Percentiles rank a stretch among this genome's conserved stretches.
Evolutionary conservation across 129 eudicot genomes (phyloP).

Genomic region (Tagetes patula): DNA sequence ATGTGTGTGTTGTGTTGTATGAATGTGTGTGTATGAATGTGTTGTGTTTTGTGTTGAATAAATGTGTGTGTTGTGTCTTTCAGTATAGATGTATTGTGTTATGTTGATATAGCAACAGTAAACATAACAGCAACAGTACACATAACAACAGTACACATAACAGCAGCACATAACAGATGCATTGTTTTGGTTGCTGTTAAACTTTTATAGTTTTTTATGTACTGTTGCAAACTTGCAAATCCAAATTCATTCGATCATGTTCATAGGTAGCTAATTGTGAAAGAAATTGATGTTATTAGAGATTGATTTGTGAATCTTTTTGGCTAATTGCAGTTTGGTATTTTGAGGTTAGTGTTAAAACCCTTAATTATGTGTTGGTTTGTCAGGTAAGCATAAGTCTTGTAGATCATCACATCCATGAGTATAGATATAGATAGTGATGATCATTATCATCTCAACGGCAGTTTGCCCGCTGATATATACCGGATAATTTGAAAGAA

Average conservation of each 20-base stretch:
- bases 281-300: background rate
- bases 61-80: too few relatives aligned
- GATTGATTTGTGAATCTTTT: background rate
- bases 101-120: too few relatives aligned
- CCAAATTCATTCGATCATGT: too few relatives aligned
- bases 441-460: constrained; percentile 35
- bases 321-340: background rate
- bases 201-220: background rate
- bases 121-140: too few relatives aligned
- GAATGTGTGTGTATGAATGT: too few relatives aligned
- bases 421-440: constrained; percentile 32
- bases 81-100: too few relatives aligned
- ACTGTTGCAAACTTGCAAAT: too few relatives aligned
- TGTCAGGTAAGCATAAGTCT: background rate
- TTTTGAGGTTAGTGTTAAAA: background rate
- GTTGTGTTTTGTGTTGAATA: too few relatives aligned
- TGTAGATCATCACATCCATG: constrained; percentile 29
- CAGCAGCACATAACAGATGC: background rate
- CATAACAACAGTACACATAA: too few relatives aligned
- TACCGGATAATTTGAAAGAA: constrained; percentile 51
- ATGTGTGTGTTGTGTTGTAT: too few relatives aligned
- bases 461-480: constrained; percentile 45
- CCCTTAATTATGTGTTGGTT: background rate
- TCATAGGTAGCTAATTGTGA: background rate
- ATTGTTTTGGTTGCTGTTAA: background rate